Percentiles rank a stretch among this genome's conserved stretches.
These are phyloP conservation scores for Pyrenochaeta sp. DNA, from an alignment of 2,329 filamentous ascomycete genomes.

Conservation along the genomic window DNA sequence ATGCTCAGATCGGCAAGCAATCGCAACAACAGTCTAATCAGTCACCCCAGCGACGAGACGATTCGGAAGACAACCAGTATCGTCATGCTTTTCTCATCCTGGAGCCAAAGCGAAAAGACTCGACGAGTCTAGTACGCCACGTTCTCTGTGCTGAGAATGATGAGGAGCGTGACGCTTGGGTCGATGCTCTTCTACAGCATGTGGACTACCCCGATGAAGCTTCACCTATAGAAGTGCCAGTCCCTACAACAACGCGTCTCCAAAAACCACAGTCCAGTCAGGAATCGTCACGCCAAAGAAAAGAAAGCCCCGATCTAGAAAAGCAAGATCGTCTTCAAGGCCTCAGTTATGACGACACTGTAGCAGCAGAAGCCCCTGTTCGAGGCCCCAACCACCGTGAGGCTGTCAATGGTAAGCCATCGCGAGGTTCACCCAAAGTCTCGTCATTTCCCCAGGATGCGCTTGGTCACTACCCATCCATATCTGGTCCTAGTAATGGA, in stretches of 20 bases:
- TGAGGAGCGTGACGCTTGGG: conserved; percentile 90
- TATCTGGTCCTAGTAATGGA: conserved; percentile 86
- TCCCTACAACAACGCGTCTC: conserved; percentile 25
- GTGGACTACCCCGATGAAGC: conserved; percentile 72
- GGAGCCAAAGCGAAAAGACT: conserved; percentile 96
- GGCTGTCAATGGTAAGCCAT: conserved; percentile 23
- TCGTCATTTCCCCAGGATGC: conserved; percentile 43
- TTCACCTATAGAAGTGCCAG: conserved; percentile 55
- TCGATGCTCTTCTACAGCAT: conserved; percentile 86
- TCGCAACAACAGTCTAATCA: conserved; percentile 67
- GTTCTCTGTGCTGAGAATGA: conserved; percentile 97
- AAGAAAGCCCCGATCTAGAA: conserved; percentile 50
- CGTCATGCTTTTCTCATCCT: conserved; percentile 94
- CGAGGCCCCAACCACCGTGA: conserved; percentile 52
- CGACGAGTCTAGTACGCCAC: conserved; percentile 84
- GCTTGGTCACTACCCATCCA: conserved; percentile 55
- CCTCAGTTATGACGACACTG: conserved; percentile 64
- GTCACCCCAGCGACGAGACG: conserved; percentile 68
- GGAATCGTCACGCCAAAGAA: conserved; percentile 37
- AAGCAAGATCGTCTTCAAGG: conserved; percentile 50
- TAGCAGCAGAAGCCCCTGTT: conserved; percentile 65
- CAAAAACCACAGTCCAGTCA: conserved; percentile 52
- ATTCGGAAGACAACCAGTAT: conserved; percentile 91
- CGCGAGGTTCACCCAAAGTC: conserved; percentile 41
- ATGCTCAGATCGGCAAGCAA: conserved; percentile 94